Percentiles rank a stretch among this genome's conserved stretches.
Evolutionary conservation across 768 basidiomycete species (phyloP).

Genomic region (Butyriboletus loyo): DNA sequence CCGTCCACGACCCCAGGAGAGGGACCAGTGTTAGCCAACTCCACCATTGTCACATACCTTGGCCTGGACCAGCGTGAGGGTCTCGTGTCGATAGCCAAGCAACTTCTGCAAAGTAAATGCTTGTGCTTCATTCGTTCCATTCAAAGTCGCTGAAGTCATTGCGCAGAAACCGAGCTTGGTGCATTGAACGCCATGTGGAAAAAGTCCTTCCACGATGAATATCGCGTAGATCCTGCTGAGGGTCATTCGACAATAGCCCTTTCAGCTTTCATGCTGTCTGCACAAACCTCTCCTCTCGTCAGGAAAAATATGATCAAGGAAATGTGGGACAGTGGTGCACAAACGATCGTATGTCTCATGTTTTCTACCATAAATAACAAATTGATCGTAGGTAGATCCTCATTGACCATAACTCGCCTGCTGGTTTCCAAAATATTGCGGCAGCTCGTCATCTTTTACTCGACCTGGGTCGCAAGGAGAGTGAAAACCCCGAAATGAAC

Average conservation of each 20-base stretch:
- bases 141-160: conserved; percentile 9
- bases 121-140: background rate
- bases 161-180: conserved; percentile 47
- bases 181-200: conserved; percentile 49
- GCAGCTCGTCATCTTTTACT: conserved; percentile 76
- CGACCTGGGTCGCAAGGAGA: conserved; percentile 55
- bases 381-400: conserved; percentile 53
- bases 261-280: conserved; percentile 84
- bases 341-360: conserved; percentile 56
- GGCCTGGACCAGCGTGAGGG: conserved; percentile 79
- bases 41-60: conserved; percentile 59
- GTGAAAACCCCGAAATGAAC: conserved; percentile 43
- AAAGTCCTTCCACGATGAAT: conserved; percentile 51
- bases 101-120: conserved; percentile 52
- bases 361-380: background rate
- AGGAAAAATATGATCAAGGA: conserved; percentile 70
- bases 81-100: conserved; percentile 62
- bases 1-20: conserved; percentile 27
- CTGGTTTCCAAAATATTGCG: conserved; percentile 76
- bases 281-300: conserved; percentile 56
- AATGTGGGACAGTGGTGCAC: conserved; percentile 91
- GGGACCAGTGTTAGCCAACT: conserved; percentile 39
- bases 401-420: conserved; percentile 76
- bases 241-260: conserved; percentile 63
- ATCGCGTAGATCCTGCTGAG: conserved; percentile 38